Evolutionary conservation across 768 basidiomycete genomes (phyloP).

Genomic region (Pleurotus eryngii): DNA sequence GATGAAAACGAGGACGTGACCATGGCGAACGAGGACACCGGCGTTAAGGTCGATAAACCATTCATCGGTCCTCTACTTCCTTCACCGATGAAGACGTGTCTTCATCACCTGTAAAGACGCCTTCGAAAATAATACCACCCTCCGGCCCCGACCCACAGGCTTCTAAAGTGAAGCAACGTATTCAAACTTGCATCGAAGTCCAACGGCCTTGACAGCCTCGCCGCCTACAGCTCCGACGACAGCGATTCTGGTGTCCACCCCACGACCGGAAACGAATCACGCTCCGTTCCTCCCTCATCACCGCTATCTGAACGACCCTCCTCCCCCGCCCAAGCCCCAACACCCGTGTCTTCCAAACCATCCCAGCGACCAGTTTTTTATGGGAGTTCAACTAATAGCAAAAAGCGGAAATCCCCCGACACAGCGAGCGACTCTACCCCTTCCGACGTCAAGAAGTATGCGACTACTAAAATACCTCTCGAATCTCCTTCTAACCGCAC

Average conservation of each 20-base stretch:
- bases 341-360: constrained; percentile 27
- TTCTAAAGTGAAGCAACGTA: constrained; percentile 48
- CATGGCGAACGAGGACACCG: constrained; percentile 43
- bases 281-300: constrained; percentile 10
- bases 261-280: not conserved
- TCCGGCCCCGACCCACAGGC: constrained; percentile 48
- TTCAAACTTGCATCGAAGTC: constrained; percentile 36
- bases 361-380: constrained; percentile 28
- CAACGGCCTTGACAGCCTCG: constrained; percentile 17
- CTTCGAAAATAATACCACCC: constrained; percentile 15
- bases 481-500: not conserved
- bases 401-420: constrained; percentile 14
- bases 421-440: not conserved
- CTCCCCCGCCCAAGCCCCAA: constrained; percentile 19
- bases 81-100: constrained; percentile 30
- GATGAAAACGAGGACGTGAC: constrained; percentile 19
- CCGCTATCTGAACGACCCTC: constrained; percentile 23
- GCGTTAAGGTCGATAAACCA: constrained; percentile 43
- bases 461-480: constrained; percentile 10
- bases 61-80: constrained; percentile 72
- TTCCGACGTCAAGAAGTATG: constrained; percentile 8
- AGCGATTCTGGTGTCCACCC: constrained; percentile 14
- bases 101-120: constrained; percentile 18
- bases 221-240: constrained; percentile 26
- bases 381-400: constrained; percentile 10